Conservation (phyloP, 2,329 filamentous ascomycete species). For the Aspergillus hiratsukae region DNA sequence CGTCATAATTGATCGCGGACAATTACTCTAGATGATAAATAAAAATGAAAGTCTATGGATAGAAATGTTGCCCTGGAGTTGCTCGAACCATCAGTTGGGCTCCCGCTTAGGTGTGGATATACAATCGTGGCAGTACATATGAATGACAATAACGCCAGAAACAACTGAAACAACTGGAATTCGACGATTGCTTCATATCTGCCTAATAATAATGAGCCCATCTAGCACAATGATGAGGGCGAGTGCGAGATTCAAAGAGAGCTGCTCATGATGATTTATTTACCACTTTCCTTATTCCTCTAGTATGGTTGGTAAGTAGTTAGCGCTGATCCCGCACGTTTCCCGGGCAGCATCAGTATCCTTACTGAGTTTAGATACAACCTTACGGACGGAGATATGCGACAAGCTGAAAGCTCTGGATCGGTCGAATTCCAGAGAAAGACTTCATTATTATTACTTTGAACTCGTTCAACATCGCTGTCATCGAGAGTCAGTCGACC, state of each 20-base stretch:
- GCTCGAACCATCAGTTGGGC: not conserved
- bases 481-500: not conserved
- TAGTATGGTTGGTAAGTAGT: not conserved
- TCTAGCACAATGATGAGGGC: not conserved
- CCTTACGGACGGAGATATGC: not conserved
- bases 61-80: not conserved
- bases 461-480: not conserved
- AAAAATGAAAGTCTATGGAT: not conserved
- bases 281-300: not conserved
- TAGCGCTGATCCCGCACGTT: not conserved
- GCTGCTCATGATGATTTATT: not conserved
- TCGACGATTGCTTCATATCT: not conserved
- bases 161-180: not conserved
- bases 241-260: not conserved
- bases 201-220: not conserved
- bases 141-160: not conserved
- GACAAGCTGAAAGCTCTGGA: not conserved
- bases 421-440: not conserved
- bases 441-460: not conserved
- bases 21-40: not conserved
- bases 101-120: not conserved
- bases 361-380: not conserved
- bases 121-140: not conserved
- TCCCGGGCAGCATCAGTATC: not conserved
- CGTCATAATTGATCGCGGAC: not conserved